Evolutionary conservation across 345 rosid genomes (phyloP), one percentile per base, ranked within the genome.

Genomic region (Barbarea vulgaris): DNA sequence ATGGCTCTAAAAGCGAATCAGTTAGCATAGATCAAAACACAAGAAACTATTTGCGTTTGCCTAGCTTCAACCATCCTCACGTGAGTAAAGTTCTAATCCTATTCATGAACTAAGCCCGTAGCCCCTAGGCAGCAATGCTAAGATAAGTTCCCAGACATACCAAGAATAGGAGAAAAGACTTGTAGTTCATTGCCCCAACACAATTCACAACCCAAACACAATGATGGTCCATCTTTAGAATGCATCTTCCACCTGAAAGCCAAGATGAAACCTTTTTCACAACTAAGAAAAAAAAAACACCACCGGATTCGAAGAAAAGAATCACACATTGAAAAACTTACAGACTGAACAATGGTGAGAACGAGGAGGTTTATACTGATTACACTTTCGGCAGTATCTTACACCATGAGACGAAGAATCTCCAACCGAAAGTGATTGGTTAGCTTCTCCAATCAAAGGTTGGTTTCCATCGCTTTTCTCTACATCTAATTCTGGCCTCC

Each of bases 131-230:
- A n/a, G n/a, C n/a, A n/a, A 56, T 46, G 75, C 24, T 46, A 25
- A 7, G 44, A 68, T 31, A 42, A 52, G 48, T 76, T 39, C 28
- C 4, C n/a, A 25, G 27, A 81, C 89, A 78, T 82, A 89, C 93
- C 97, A 91, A 81, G 80, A 91, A 91, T 24, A 91, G 87, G 77
- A 91, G 93, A 76, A 91, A 91, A 77, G 84, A 85, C 79, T 91
- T 91, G 83, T 91, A 91, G 67, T 91, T 89, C 79, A 84, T 83
- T 34, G 93, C 97, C 22, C 95, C 97, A 64, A 89, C 95, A 75
- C 93, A 89, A 58, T 91, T 91, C 31, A 91, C 95, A 47, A 91
- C 97, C 97, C 97, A 91, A 46, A 91, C 91, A 81, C 97, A 91
- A 54, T 91, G 97, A 82, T 91, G 95, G 59, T 91, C 95, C 95